A percentile compares a stretch with the other conserved stretches of the same genome.
These are phyloP conservation scores for Tetrahymena borealis DNA, from an alignment of 73 alveolate genomes.

Conservation along the genomic window DNA sequence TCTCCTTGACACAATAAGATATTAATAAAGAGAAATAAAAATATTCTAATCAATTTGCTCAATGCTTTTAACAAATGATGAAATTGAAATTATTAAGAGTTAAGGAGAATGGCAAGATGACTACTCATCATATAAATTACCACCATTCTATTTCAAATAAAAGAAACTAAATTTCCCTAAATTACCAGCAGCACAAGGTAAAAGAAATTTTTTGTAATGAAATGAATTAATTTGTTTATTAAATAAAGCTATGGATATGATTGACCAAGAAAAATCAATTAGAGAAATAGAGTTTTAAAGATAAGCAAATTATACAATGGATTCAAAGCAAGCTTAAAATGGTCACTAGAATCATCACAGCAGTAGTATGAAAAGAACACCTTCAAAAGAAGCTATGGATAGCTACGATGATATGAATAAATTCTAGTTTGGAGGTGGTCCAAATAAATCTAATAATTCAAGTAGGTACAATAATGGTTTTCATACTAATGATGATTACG, in stretches of 20 bases:
- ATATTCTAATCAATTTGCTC: conserved; percentile 6
- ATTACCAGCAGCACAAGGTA: conserved; percentile 33
- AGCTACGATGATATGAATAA: neutral
- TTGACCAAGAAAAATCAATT: conserved; percentile 3
- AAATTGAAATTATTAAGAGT: conserved; percentile 21
- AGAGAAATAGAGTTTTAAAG: conserved; percentile 10
- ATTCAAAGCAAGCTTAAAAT: too few relatives aligned
- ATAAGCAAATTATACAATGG: neutral
- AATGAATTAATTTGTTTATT: neutral
- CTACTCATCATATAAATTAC: conserved; percentile 37
- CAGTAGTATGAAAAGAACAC: neutral
- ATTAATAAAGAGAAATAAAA: conserved; percentile 28
- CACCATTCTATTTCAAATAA: conserved; percentile 40
- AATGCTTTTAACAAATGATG: conserved; percentile 43
- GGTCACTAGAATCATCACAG: neutral
- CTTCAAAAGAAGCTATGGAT: neutral
- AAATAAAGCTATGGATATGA: conserved; percentile 21
- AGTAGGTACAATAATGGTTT: neutral
- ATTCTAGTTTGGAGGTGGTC: neutral
- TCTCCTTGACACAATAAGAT: conserved; percentile 36
- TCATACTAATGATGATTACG: neutral
- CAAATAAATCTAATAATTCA: neutral
- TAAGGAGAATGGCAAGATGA: conserved; percentile 39
- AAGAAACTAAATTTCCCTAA: conserved; percentile 38
- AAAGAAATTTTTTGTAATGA: neutral